These are phyloP conservation scores for Fraxinus nigra DNA, from an alignment of 305 asterid species.

Conservation along the genomic window DNA sequence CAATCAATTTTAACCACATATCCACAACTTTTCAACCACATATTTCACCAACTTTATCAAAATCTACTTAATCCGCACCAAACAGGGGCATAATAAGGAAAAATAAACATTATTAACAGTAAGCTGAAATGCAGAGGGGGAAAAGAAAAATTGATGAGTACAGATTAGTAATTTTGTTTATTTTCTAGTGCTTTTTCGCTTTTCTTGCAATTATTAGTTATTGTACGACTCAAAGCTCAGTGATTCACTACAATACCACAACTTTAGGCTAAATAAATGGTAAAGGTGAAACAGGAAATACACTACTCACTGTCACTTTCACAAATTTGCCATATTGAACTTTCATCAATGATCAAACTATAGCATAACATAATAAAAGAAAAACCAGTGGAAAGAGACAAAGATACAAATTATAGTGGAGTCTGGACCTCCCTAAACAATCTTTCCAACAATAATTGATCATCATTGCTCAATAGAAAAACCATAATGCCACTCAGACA, in stretches of 20 bases:
- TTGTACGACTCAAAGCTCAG: not conserved
- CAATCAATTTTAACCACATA: too few species aligned
- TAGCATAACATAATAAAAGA: slow-evolving; percentile 27
- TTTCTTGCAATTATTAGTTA: not conserved
- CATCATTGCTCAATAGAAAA: slow-evolving; percentile 41
- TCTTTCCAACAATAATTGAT: slow-evolving; percentile 39
- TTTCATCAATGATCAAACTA: slow-evolving; percentile 17
- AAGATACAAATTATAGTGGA: slow-evolving; percentile 48
- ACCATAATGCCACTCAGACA: slow-evolving; percentile 40
- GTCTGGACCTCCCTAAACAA: slow-evolving; percentile 43
- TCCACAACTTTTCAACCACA: too few species aligned
- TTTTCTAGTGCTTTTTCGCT: not conserved
- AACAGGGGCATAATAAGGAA: not conserved
- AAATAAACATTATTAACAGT: not conserved
- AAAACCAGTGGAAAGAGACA: slow-evolving; percentile 38
- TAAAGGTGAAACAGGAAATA: slow-evolving; percentile 25
- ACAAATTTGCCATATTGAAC: slow-evolving; percentile 28
- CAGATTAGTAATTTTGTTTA: not conserved
- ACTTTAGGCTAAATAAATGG: slow-evolving; percentile 22
- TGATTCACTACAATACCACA: not conserved
- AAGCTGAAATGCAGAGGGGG: not conserved
- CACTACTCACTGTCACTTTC: slow-evolving; percentile 31
- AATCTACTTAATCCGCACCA: too few species aligned
- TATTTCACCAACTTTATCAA: too few species aligned
- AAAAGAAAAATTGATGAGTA: not conserved